phyloP scores from a whole-genome alignment of 805 yeast genomes.

The Candida corydali region DNA sequence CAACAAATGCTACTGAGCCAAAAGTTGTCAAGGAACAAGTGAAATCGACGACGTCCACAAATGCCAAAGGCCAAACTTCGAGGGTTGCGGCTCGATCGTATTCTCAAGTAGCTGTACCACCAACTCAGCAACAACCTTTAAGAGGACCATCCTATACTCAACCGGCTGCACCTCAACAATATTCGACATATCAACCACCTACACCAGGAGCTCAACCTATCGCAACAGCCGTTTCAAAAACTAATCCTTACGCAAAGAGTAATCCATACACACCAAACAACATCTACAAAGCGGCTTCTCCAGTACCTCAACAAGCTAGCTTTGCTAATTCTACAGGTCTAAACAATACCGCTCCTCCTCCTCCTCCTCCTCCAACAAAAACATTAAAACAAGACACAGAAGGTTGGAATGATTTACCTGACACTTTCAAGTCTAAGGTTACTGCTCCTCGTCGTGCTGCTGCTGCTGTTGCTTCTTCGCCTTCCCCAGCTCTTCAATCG shows the following conservation, averaged over 20 bases:
- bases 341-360: conserved; percentile 12
- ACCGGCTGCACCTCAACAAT: conserved; percentile 15
- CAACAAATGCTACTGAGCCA: conserved; percentile 30
- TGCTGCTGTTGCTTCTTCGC: conserved; percentile 28
- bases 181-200: conserved; percentile 13
- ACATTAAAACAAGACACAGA: conserved; percentile 46
- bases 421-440: conserved; percentile 39
- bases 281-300: conserved; percentile 19
- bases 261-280: conserved; percentile 21
- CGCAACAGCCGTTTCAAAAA: conserved; percentile 15
- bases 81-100: conserved; percentile 8
- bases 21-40: neutral
- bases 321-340: neutral
- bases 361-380: conserved; percentile 21
- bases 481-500: conserved; percentile 16
- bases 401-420: conserved; percentile 73
- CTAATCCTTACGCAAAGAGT: conserved; percentile 32
- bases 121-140: conserved; percentile 3
- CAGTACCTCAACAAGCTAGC: conserved; percentile 10
- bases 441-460: conserved; percentile 45
- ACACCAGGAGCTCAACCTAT: conserved; percentile 3
- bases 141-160: conserved; percentile 9
- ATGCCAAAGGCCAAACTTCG: conserved; percentile 8
- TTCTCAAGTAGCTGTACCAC: conserved; percentile 7
- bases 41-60: conserved; percentile 7